Base-by-base conservation (phyloP, 2,329 filamentous ascomycete genomes). In the Fusarium goolgardi region DNA sequence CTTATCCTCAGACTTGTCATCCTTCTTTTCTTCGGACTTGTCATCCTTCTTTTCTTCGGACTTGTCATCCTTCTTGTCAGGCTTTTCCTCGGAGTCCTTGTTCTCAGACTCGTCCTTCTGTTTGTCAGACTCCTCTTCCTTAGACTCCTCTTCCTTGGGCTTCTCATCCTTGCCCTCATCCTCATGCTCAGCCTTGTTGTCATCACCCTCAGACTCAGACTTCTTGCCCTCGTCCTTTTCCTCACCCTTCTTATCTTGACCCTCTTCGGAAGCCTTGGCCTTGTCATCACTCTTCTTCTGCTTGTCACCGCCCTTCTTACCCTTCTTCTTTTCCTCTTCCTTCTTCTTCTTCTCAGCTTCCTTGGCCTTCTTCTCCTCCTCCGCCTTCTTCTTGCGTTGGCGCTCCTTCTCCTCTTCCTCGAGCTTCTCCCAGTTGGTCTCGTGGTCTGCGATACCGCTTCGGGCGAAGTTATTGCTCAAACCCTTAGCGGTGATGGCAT, bases 401-500 rank as follows among this genome's bases (percentile, higher is more conserved):
- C 74, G 78, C 44, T 77, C 69, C 63, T 70, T 80, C 65, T 84
- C 82, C 54, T 81, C 75, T 6, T 76, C 69, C 65, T 85, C 82
- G 11, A 82, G 65, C 73, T 81, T 80, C 9, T 71, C 75, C 84
- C 84, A 86, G 67, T 86, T 77, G 41, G 77, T 77, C 1, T 76
- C 72, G 41, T 78, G 77, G 12, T 80, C 74, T 27, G 78, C 77
- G 29, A 71, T 72, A n/a, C 74, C 77, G 1, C 71, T 35, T 50
- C 74, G 72, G 57, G 77, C 74, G 54, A 85, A 75, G 53, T 77
- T 81, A 32, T 81, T 75, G 35, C 70, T 68, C 45, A 85, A 56
- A 3, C 79, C 79, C 23, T 71, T 65, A 9, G 76, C 76, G 18
- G 78, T 78, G 9, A 77, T 69, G 1, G 63, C 53, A 20, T 72